These are phyloP conservation scores for Linanthus parryae DNA, from an alignment of 148 eudicot species.

Conservation along the genomic window DNA sequence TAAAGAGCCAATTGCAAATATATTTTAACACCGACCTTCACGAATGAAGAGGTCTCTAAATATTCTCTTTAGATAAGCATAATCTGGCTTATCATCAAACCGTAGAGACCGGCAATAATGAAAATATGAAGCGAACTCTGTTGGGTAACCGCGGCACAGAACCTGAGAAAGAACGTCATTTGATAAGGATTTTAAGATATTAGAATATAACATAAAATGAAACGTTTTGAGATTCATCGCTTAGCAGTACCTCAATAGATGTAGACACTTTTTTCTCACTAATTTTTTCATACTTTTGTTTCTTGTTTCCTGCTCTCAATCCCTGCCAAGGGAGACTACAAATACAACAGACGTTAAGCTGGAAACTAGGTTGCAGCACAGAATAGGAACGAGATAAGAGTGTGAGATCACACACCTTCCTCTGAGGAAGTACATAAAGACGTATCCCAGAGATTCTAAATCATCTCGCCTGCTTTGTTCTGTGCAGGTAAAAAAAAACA, in stretches of 20 bases:
- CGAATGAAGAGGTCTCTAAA: conserved; percentile 89
- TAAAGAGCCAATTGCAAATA: too few relatives aligned
- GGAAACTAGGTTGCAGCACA: neutral
- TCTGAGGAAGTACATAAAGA: conserved; percentile 81
- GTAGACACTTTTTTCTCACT: conserved; percentile 90
- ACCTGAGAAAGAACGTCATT: conserved; percentile 6
- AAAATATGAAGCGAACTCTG: conserved; percentile 73
- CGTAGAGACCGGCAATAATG: conserved; percentile 85
- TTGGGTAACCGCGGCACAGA: conserved; percentile 7
- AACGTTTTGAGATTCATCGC: too few relatives aligned
- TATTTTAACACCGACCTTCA: conserved; percentile 60
- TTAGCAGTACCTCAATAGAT: conserved; percentile 81
- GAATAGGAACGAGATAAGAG: conserved; percentile 17
- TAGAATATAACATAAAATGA: too few relatives aligned
- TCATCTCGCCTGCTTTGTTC: conserved; percentile 96
- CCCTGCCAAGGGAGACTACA: conserved; percentile 99
- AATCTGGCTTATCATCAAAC: conserved; percentile 95
- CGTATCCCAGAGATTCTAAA: conserved; percentile 89
- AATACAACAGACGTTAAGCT: conserved; percentile 14
- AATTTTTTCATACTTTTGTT: conserved; percentile 91
- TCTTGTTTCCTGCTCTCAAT: conserved; percentile 87
- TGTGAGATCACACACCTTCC: conserved; percentile 51
- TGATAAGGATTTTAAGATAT: too few relatives aligned
- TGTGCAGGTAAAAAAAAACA: conserved; percentile 17
- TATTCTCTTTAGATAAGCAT: conserved; percentile 81